A percentile compares a stretch with the other conserved stretches of the same genome.
These are phyloP conservation scores for Ophiostoma quercus DNA, from an alignment of 2,329 filamentous ascomycete genomes.

Conservation along the genomic window DNA sequence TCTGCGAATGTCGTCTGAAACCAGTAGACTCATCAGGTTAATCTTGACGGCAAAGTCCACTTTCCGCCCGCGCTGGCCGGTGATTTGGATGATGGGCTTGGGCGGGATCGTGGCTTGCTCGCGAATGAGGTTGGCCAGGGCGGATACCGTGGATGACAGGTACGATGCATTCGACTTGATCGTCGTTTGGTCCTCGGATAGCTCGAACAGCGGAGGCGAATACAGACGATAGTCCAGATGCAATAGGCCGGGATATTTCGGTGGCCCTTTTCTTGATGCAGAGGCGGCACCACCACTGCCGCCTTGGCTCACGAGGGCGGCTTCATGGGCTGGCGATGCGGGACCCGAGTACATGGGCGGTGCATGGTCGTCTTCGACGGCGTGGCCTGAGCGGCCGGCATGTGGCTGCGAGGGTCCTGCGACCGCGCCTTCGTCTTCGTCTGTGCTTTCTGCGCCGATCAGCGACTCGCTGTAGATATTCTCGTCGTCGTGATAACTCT, in stretches of 20 bases:
- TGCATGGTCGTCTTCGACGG: neutral
- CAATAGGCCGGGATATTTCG: slow-evolving; percentile 45
- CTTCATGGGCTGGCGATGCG: slow-evolving; percentile 23
- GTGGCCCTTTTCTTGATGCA: slow-evolving; percentile 29
- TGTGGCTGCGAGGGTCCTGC: neutral
- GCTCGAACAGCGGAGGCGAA: slow-evolving; percentile 46
- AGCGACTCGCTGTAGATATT: slow-evolving; percentile 17
- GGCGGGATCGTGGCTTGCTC: slow-evolving; percentile 49
- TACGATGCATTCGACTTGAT: slow-evolving; percentile 46
- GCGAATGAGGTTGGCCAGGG: slow-evolving; percentile 45
- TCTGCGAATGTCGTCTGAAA: slow-evolving; percentile 42
- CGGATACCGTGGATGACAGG: slow-evolving; percentile 43
- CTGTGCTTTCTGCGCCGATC: slow-evolving; percentile 14
- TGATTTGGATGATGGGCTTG: slow-evolving; percentile 49
- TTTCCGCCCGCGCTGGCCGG: slow-evolving; percentile 41
- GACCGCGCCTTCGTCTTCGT: slow-evolving; percentile 7
- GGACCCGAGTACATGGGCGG: slow-evolving; percentile 37
- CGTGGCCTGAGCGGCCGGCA: neutral
- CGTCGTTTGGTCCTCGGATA: slow-evolving; percentile 45
- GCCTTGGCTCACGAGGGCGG: slow-evolving; percentile 27
- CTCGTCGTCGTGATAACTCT: neutral
- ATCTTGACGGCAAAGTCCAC: slow-evolving; percentile 51
- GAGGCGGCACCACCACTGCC: slow-evolving; percentile 11
- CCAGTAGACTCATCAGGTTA: slow-evolving; percentile 50
- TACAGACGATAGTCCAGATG: slow-evolving; percentile 50